phyloP scores from a whole-genome alignment of 371 early-diverging fungal genomes.

The Rhizomucor pusillus region DNA sequence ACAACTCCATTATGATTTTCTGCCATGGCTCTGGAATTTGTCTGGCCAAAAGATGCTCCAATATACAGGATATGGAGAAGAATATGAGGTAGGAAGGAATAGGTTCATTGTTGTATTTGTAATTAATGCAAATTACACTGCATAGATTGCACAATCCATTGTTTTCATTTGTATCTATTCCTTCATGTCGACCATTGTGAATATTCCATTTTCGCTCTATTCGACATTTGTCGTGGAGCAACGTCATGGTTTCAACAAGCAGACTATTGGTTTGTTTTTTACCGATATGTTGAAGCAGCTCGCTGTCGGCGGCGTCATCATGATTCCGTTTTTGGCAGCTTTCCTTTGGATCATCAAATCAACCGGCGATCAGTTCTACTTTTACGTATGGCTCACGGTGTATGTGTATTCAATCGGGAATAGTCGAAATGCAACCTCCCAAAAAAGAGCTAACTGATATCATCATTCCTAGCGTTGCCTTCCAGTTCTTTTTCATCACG shows the following conservation, averaged over 20 bases:
- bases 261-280: conserved; percentile 80
- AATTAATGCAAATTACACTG: not conserved
- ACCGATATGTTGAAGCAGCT: conserved; percentile 80
- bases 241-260: conserved; percentile 97
- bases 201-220: conserved; percentile 84
- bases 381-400: conserved; percentile 89
- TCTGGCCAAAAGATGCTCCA: conserved; percentile 54
- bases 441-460: not conserved
- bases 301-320: conserved; percentile 67
- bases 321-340: conserved; percentile 77
- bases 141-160: conserved; percentile 80
- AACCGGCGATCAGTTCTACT: conserved; percentile 84
- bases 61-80: conserved; percentile 59
- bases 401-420: conserved; percentile 32
- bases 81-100: conserved; percentile 64
- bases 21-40: conserved; percentile 76
- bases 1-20: conserved; percentile 63
- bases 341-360: conserved; percentile 82
- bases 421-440: not conserved
- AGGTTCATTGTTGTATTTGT: not conserved
- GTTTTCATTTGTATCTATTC: conserved; percentile 69
- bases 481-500: conserved; percentile 88
- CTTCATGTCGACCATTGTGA: conserved; percentile 61
- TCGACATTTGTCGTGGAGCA: conserved; percentile 95
- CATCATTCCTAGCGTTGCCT: conserved; percentile 55